Evolutionary conservation across 1,139 yeast species (phyloP).

Genomic region (Saccharomyces hybrid): DNA sequence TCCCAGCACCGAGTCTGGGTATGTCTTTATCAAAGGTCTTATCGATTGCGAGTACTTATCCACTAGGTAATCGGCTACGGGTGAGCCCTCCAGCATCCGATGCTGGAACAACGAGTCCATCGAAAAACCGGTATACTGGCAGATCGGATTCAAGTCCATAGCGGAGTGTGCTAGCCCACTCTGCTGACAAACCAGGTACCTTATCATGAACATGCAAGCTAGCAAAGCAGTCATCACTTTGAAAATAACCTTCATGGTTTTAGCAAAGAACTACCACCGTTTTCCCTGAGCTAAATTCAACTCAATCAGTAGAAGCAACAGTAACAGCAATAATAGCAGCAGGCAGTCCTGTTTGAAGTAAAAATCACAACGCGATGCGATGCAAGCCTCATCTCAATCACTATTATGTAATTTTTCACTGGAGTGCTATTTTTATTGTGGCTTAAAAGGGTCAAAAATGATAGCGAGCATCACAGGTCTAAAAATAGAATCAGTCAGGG

Average conservation of each 20-base stretch:
- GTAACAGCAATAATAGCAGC: neutral
- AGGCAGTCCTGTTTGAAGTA: neutral
- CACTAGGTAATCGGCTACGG: neutral
- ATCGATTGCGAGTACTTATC: neutral
- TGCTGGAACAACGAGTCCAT: neutral
- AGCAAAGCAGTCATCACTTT: neutral
- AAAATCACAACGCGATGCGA: neutral
- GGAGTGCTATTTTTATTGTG: neutral
- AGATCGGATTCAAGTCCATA: neutral
- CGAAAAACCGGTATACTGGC: neutral
- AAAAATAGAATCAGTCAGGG: neutral
- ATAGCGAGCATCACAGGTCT: neutral
- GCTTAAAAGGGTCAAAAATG: neutral
- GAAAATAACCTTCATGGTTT: neutral
- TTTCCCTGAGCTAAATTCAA: neutral
- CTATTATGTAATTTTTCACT: neutral
- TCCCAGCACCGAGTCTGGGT: neutral
- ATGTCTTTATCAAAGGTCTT: neutral
- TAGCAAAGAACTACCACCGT: neutral
- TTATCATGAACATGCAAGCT: neutral
- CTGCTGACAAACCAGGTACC: neutral
- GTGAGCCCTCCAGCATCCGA: neutral
- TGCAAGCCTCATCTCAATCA: neutral
- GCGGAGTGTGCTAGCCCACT: neutral
- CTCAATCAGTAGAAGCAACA: neutral